Base-by-base conservation (phyloP, 495 filamentous ascomycete genomes). In the Peziza echinospora region DNA sequence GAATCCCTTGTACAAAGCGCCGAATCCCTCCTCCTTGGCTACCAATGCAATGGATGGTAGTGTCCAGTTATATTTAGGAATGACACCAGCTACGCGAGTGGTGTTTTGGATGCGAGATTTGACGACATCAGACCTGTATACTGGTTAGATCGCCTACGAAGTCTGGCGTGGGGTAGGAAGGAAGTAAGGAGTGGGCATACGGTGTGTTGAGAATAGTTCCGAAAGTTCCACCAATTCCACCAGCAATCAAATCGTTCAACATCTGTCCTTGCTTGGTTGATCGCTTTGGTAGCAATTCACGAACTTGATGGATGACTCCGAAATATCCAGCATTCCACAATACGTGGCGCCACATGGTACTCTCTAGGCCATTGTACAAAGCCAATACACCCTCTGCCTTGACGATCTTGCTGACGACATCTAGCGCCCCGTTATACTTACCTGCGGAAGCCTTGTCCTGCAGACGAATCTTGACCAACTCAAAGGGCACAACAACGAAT, bases 251-350 rank as follows among this genome's bases (percentile, higher is more conserved):
- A 54, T 96, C 84, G 56, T 93, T 94, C 34, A 69, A 59, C 53
- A 86, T 81, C 62, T 93, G 77, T 49, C 75, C 70, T 45, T 65
- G 67, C 71, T 93, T 93, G 63, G 78, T 80, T 47, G 79, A 73
- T 4, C 73, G 69, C 58, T 75, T 71, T 28, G 89, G 89, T 21
- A 97, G 60, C 53, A 93, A 67, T 41, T 72, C 70, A 56, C 84
- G 82, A 47, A 93, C 81, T 65, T 97, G 89, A 73, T 84, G 86
- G 64, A 97, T 97, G 65, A 84, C 85, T 55, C 89, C 89, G 62
- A 97, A 97, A 70, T 97, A 97, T 41, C 89, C 89, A 6, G 81
- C 71, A 63, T 97, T 97, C 89, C 89, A 97, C 48, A 94, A 71
- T 46, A 94, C 75, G 65, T 97, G 89, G 52, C 89, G 80, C 89